Evolutionary conservation across 1,284 basidiomycete genomes (phyloP), one percentile per base, ranked within the genome.

Genomic region (Moesziomyces parantarcticus): DNA sequence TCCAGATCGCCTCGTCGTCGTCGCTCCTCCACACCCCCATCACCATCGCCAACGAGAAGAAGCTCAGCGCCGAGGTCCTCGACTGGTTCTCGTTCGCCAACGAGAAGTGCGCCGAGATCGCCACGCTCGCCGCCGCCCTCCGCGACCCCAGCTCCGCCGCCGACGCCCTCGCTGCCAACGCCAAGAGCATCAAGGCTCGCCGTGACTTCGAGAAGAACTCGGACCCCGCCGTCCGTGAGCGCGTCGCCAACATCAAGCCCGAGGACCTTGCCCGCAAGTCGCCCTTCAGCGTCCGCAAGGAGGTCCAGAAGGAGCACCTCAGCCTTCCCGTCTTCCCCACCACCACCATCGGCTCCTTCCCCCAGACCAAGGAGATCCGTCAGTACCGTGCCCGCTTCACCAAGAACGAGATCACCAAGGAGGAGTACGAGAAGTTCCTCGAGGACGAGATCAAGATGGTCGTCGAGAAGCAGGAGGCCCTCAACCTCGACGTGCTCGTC

Each of bases 1-100:
- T 99, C 83, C 89, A 97, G 84, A 88, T 97, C 82, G 94, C 94
- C 36, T 95, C 97, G 54, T 98, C 96, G 13, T 98, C 96, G 41
- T 98, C 97, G 60, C 92, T 99, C 82, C 91, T 98, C 78, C 97
- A 99, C 89, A 98, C 93, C 54, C 97, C 97, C 54, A 94, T 99
- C 85, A 95, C 95, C 60, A 89, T 97, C 83, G 91, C 90, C 67
- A 92, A 91, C 56, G 97, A 99, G 89, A 92, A 89, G 83, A 94
- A 96, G 88, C 89, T 99, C 83, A 92, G 92, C 56, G 83, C 88
- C 41, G 90, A 97, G 85, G 92, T 97, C 85, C 92, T 92, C 86
- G 94, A 97, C 85, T 99, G 97, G 97, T 95, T 99, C 88, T 93
- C 97, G 20, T 99, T 99, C 85, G 97, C 97, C 71, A 88, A 93